Conservation (phyloP, 371 early-diverging fungal genomes). For the Phascolomyces articulosus region DNA sequence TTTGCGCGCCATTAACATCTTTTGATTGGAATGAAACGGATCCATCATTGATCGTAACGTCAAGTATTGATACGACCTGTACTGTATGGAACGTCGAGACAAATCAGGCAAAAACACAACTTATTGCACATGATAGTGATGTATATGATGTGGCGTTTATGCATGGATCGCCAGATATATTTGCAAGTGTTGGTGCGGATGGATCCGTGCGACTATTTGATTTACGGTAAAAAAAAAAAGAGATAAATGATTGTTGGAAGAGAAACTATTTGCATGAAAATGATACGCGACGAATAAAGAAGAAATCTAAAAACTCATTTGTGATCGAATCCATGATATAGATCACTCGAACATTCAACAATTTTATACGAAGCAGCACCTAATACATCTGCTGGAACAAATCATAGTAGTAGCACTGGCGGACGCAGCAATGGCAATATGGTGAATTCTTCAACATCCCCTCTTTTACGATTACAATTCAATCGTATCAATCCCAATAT, state of each 20-base stretch:
- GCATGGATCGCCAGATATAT: conserved; percentile 75
- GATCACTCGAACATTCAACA: conserved; percentile 89
- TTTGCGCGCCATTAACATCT: conserved; percentile 86
- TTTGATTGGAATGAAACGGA: conserved; percentile 94
- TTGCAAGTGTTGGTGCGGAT: conserved; percentile 93
- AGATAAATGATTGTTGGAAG: too few species aligned
- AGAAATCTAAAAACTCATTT: too few species aligned
- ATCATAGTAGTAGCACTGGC: conserved; percentile 11
- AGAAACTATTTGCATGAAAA: too few species aligned
- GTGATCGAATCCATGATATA: too few species aligned
- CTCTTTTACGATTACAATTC: conserved; percentile 52
- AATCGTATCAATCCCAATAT: conserved; percentile 88
- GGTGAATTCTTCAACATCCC: conserved; percentile 14
- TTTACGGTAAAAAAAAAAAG: conserved; percentile 59
- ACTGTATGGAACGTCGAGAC: conserved; percentile 94
- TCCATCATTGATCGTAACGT: conserved; percentile 81
- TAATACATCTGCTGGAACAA: conserved; percentile 11
- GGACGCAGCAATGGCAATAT: conserved; percentile 17
- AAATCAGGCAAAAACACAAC: conserved; percentile 90
- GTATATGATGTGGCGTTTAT: conserved; percentile 93
- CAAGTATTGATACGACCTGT: conserved; percentile 94
- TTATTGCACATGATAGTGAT: conserved; percentile 95
- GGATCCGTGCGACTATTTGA: conserved; percentile 95
- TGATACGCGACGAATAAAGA: too few species aligned
- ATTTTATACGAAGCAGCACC: conserved; percentile 89